Conservation (phyloP, 495 filamentous ascomycete species). For the Tuber umbilicatum region DNA sequence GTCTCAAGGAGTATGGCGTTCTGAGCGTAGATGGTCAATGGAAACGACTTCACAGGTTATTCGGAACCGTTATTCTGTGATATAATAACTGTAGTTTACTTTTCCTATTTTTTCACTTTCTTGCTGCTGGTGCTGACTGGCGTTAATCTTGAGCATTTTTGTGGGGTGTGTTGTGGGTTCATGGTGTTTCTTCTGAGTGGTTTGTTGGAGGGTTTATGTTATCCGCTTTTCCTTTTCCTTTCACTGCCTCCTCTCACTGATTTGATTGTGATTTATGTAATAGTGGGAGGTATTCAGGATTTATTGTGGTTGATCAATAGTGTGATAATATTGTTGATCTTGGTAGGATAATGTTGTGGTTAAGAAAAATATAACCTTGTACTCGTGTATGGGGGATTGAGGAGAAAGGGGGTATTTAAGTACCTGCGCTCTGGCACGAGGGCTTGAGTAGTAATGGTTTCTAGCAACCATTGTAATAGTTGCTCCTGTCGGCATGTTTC, state of each 20-base stretch:
- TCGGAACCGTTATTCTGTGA: constrained; percentile 46
- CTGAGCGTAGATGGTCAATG: constrained; percentile 41
- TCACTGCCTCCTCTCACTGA: too few relatives aligned
- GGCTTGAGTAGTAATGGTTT: too few relatives aligned
- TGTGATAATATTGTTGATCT: neutral
- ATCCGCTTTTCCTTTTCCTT: neutral
- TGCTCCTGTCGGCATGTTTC: too few relatives aligned
- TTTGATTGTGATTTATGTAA: neutral
- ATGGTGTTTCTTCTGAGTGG: neutral
- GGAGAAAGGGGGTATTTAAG: too few relatives aligned
- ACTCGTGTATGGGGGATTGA: too few relatives aligned
- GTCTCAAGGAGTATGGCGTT: constrained; percentile 53
- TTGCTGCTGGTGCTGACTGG: neutral
- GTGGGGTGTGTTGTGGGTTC: neutral
- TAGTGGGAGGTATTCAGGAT: neutral
- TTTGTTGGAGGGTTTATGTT: neutral
- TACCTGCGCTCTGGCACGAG: too few relatives aligned
- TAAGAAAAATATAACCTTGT: neutral
- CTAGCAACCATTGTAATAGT: too few relatives aligned
- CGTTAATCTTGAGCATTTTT: neutral
- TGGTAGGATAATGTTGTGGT: too few relatives aligned
- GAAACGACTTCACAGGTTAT: constrained; percentile 51
- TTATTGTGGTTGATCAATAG: neutral
- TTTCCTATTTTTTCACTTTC: neutral
- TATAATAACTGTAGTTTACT: neutral